These are phyloP conservation scores for Pulveroboletus sp. DNA, from an alignment of 768 basidiomycete species.

Conservation along the genomic window DNA sequence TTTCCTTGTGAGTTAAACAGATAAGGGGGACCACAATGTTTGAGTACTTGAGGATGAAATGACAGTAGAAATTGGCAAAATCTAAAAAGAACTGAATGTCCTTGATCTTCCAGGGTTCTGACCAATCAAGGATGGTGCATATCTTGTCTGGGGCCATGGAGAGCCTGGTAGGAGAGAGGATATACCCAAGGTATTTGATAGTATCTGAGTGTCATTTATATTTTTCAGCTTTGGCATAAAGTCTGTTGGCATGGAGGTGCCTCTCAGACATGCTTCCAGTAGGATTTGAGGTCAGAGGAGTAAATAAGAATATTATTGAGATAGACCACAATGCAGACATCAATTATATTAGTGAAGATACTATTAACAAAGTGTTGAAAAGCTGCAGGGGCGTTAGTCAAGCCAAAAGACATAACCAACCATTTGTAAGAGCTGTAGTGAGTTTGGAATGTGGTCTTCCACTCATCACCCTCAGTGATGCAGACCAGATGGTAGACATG, in stretches of 20 bases:
- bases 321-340: slow-evolving; percentile 39
- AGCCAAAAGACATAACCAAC: slow-evolving; percentile 1
- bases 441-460: slow-evolving; percentile 31
- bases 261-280: background rate
- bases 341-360: slow-evolving; percentile 17
- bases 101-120: background rate
- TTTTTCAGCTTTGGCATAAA: too few relatives aligned
- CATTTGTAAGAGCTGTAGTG: slow-evolving; percentile 33
- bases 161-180: background rate
- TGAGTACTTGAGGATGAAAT: too few relatives aligned
- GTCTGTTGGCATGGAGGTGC: background rate
- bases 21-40: too few relatives aligned
- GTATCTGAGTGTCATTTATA: background rate
- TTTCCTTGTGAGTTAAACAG: too few relatives aligned
- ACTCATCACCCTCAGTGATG: background rate
- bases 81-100: background rate
- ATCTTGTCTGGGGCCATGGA: background rate
- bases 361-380: slow-evolving; percentile 30
- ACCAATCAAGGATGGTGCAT: too few relatives aligned
- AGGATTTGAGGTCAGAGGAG: background rate
- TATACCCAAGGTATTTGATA: background rate
- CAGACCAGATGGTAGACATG: slow-evolving; percentile 7
- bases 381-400: background rate
- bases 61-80: too few relatives aligned
- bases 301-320: background rate